Evolutionary conservation across 164 flowering plant species (phyloP).

Genomic region (Magnolia kwangsiensis): DNA sequence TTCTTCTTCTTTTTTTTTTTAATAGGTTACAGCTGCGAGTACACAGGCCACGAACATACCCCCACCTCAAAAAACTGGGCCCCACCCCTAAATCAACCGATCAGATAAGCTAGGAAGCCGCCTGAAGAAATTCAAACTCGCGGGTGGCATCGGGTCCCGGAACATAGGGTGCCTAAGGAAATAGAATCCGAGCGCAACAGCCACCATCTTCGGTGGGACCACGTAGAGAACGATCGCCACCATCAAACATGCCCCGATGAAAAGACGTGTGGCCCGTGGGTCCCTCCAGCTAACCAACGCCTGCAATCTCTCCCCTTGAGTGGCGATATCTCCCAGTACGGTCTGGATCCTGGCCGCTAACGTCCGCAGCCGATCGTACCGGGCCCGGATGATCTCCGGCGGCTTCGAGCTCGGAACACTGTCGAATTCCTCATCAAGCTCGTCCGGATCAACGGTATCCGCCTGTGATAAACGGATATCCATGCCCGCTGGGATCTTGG

Average conservation of each 20-base stretch:
- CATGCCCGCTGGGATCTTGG: constrained; percentile 86
- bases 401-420: constrained; percentile 66
- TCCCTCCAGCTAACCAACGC: constrained; percentile 97
- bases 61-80: neutral
- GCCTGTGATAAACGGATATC: constrained; percentile 76
- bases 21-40: too few relatives aligned
- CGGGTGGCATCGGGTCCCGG: constrained; percentile 88
- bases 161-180: constrained; percentile 95
- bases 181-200: constrained; percentile 92
- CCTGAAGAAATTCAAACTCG: constrained; percentile 85
- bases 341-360: constrained; percentile 81
- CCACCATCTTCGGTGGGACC: constrained; percentile 95
- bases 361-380: constrained; percentile 78
- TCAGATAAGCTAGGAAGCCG: constrained; percentile 89
- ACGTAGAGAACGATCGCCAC: constrained; percentile 60
- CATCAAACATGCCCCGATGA: constrained; percentile 62
- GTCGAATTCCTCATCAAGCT: constrained; percentile 92
- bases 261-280: constrained; percentile 85
- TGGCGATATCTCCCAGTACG: constrained; percentile 86
- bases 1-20: neutral
- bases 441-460: constrained; percentile 75
- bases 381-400: constrained; percentile 53
- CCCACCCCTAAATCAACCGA: constrained; percentile 51
- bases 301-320: constrained; percentile 93
- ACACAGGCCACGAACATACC: too few relatives aligned